These are phyloP conservation scores for Tulasnella sp. DNA, from an alignment of 768 basidiomycete species.

Conservation along the genomic window DNA sequence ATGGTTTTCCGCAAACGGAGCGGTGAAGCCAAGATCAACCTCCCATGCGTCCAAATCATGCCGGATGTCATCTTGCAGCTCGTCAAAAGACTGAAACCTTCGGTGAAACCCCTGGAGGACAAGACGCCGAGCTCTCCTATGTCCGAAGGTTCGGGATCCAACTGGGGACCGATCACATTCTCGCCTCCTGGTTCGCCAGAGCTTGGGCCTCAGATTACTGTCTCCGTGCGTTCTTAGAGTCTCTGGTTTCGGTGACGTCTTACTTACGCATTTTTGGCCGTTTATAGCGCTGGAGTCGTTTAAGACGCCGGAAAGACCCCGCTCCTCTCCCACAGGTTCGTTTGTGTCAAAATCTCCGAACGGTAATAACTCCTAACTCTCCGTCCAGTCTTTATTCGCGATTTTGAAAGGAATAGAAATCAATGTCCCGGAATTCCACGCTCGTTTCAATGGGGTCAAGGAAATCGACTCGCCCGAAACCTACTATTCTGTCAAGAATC, in stretches of 20 bases:
- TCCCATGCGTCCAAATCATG: slow-evolving; percentile 43
- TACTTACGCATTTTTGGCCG: background rate
- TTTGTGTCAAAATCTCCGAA: background rate
- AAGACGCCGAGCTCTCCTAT: background rate
- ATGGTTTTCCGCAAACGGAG: slow-evolving; percentile 49
- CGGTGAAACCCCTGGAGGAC: background rate
- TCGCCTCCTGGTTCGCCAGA: slow-evolving; percentile 13
- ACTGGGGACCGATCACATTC: slow-evolving; percentile 12
- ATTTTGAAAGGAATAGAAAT: slow-evolving; percentile 41
- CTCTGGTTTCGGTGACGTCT: background rate
- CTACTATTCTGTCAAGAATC: slow-evolving; percentile 1
- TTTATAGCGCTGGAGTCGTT: background rate
- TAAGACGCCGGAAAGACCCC: background rate
- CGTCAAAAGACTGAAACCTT: slow-evolving; percentile 23
- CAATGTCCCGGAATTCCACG: slow-evolving; percentile 35
- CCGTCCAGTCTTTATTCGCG: slow-evolving; percentile 39
- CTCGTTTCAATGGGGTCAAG: slow-evolving; percentile 1
- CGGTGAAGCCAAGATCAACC: slow-evolving; percentile 38
- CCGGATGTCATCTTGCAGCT: slow-evolving; percentile 37
- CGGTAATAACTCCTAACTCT: background rate
- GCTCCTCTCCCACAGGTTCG: background rate
- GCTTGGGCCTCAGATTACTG: background rate
- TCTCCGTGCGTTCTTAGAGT: background rate
- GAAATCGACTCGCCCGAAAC: slow-evolving; percentile 3
- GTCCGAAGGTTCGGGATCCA: background rate